Percentiles rank a stretch among this genome's conserved stretches.
Evolutionary conservation across 2,329 filamentous ascomycete genomes (phyloP).

Genomic region (Polychaeton citri): DNA sequence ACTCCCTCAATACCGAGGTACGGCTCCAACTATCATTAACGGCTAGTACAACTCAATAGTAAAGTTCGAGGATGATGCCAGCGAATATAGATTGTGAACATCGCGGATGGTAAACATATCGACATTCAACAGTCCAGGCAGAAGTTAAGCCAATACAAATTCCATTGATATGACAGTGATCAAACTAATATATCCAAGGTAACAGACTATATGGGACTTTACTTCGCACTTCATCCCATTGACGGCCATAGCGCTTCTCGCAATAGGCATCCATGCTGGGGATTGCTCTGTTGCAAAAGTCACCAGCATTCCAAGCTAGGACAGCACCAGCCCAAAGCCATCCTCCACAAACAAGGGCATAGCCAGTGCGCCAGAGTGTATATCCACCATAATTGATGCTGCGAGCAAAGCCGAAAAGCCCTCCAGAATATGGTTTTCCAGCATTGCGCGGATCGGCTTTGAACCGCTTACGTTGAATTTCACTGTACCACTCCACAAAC

Average conservation of each 20-base stretch:
- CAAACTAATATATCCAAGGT: conserved; percentile 12
- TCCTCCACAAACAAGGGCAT: conserved; percentile 11
- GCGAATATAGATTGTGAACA: no score
- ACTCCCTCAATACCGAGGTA: no score
- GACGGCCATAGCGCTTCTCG: conserved; percentile 12
- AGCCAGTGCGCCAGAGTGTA: conserved; percentile 14
- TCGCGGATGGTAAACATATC: no score
- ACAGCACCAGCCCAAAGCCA: conserved; percentile 8
- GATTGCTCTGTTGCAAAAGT: conserved; percentile 13
- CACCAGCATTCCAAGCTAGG: conserved; percentile 8
- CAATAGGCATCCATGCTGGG: conserved; percentile 16
- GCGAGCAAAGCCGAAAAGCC: conserved; percentile 11
- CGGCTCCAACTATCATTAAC: no score
- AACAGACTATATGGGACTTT: conserved; percentile 14
- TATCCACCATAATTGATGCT: conserved; percentile 18
- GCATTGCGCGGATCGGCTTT: conserved; percentile 12
- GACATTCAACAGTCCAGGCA: no score
- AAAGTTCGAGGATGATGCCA: no score
- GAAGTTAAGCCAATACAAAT: no score
- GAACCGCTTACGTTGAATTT: conserved; percentile 14
- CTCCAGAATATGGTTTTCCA: conserved; percentile 12
- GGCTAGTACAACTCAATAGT: no score
- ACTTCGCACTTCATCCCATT: conserved; percentile 11
- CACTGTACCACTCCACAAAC: conserved; percentile 13
- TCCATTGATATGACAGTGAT: no score